Conservation (phyloP, 768 basidiomycete genomes). For the Trametes cubensis region DNA sequence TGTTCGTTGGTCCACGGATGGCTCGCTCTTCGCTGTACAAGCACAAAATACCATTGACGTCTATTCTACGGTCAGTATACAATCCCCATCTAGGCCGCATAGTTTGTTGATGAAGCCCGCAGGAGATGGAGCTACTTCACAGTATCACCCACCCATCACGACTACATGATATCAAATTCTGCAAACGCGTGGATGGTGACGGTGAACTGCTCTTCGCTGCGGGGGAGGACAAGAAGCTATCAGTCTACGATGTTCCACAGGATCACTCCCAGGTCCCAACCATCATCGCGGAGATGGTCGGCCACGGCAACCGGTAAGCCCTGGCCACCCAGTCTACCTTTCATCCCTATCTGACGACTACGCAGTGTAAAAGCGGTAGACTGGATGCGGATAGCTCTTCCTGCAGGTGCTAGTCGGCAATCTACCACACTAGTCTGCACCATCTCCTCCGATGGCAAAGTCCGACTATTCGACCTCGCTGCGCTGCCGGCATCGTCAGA, state of each 20-base stretch:
- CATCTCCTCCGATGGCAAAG: conserved; percentile 87
- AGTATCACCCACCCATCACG: conserved; percentile 78
- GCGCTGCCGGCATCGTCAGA: conserved; percentile 41
- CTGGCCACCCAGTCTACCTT: not conserved
- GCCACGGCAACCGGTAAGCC: conserved; percentile 84
- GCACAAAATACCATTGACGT: conserved; percentile 75
- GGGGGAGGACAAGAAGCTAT: conserved; percentile 88
- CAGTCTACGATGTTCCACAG: conserved; percentile 67
- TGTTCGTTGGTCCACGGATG: conserved; percentile 85
- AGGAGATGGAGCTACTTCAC: conserved; percentile 82
- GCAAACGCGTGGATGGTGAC: conserved; percentile 53
- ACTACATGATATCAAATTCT: conserved; percentile 84
- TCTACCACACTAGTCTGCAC: conserved; percentile 72
- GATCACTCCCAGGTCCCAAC: conserved; percentile 50
- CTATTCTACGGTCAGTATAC: conserved; percentile 55
- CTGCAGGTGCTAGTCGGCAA: conserved; percentile 24
- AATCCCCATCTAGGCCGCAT: no score
- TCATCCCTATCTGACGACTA: not conserved
- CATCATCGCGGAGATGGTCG: conserved; percentile 72
- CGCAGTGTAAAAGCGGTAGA: conserved; percentile 81
- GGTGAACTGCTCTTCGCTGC: conserved; percentile 79
- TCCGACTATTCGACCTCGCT: conserved; percentile 75
- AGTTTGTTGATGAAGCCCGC: not conserved
- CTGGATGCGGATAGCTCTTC: conserved; percentile 55
- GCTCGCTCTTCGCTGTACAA: conserved; percentile 80